A percentile compares a stretch with the other conserved stretches of the same genome.
Evolutionary conservation across 1,284 basidiomycete genomes (phyloP).

Genomic region (Boletus smithii): DNA sequence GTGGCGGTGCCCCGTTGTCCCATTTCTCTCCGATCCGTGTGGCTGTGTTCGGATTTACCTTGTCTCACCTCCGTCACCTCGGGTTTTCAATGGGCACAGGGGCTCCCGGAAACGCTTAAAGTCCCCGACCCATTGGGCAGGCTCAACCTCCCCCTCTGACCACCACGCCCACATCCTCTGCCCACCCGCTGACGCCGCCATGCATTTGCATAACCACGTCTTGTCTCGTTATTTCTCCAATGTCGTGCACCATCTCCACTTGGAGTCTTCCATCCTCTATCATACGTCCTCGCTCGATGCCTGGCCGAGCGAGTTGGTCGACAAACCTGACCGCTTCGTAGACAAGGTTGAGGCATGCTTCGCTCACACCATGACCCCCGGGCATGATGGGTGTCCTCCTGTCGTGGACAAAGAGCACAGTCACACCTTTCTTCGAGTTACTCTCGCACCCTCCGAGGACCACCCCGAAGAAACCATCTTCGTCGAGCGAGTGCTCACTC

Average conservation of each 20-base stretch:
- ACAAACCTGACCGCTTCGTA: conserved; percentile 6
- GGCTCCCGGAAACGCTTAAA: too few relatives aligned
- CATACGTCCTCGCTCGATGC: conserved; percentile 8
- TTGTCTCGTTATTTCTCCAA: conserved; percentile 5
- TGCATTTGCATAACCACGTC: neutral
- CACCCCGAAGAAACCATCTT: conserved; percentile 4
- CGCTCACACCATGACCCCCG: conserved; percentile 3
- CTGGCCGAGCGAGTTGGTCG: conserved; percentile 6
- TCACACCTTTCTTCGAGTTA: conserved; percentile 9
- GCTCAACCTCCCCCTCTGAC: too few relatives aligned
- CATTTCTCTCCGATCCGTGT: too few relatives aligned
- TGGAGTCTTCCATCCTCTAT: neutral
- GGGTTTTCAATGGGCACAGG: too few relatives aligned
- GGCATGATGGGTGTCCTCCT: neutral
- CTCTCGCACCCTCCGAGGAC: neutral
- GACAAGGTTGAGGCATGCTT: conserved; percentile 6
- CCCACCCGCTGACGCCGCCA: neutral
- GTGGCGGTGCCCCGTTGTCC: too few relatives aligned
- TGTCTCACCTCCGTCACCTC: too few relatives aligned
- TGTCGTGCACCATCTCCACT: conserved; percentile 4
- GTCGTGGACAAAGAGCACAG: conserved; percentile 4
- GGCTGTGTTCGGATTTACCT: too few relatives aligned
- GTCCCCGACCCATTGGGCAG: too few relatives aligned
- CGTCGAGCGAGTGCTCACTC: conserved; percentile 6
- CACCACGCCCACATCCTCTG: too few relatives aligned